Conservation (phyloP, 495 filamentous ascomycete species). For the Amphirosellinia nigrospora region DNA sequence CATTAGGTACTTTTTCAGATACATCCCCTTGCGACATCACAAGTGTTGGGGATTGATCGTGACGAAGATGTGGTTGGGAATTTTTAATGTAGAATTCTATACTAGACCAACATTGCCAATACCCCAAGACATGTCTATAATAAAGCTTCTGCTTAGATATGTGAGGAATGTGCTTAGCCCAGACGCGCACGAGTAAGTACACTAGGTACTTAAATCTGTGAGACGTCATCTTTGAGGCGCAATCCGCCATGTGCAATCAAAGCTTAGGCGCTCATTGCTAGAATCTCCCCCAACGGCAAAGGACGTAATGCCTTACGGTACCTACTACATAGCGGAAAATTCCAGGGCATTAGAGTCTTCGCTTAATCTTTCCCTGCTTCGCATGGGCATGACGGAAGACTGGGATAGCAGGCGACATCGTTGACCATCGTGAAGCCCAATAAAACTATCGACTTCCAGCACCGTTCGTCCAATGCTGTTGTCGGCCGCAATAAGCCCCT, state of each 20-base stretch:
- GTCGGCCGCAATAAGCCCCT: too few relatives aligned
- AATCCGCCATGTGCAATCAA: neutral
- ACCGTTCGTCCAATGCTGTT: too few relatives aligned
- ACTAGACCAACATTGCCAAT: neutral
- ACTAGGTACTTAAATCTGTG: neutral
- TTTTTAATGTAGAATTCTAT: neutral
- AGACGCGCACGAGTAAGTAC: neutral
- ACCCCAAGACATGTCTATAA: neutral
- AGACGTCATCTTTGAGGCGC: slow-evolving; percentile 17
- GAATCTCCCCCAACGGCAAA: neutral
- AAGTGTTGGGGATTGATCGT: neutral
- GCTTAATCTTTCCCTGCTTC: neutral
- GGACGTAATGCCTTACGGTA: too few relatives aligned
- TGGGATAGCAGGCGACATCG: too few relatives aligned
- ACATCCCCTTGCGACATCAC: neutral
- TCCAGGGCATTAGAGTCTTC: neutral
- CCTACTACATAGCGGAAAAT: neutral
- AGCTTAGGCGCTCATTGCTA: neutral
- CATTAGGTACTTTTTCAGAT: neutral
- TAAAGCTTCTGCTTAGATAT: neutral
- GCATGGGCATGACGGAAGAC: too few relatives aligned
- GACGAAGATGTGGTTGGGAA: neutral
- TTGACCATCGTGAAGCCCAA: too few relatives aligned
- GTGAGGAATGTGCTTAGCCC: neutral
- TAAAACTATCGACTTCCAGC: too few relatives aligned